Evolutionary conservation across 352 stramenopile species (phyloP).

Genomic region (Phytopythium ostracodes): DNA sequence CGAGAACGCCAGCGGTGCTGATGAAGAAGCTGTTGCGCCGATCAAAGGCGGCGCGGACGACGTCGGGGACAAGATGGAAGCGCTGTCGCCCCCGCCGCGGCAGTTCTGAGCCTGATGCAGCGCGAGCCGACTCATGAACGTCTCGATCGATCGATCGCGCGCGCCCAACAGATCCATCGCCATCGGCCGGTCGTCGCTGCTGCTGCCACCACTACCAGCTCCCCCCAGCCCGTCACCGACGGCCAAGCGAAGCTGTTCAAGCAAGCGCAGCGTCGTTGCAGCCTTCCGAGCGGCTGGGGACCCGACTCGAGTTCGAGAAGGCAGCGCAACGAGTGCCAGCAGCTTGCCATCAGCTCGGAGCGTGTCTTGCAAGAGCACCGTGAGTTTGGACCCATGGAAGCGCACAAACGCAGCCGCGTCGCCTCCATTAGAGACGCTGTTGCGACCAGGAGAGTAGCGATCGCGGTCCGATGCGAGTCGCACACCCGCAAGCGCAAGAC

Average conservation of each 20-base stretch:
- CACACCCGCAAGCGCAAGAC: conserved; percentile 51
- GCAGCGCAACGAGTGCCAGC: conserved; percentile 35
- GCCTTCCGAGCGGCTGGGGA: conserved; percentile 11
- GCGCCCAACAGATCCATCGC: conserved; percentile 6
- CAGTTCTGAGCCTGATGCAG: conserved; percentile 22
- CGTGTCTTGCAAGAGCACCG: conserved; percentile 70
- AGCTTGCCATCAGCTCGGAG: conserved; percentile 61
- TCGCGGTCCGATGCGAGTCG: conserved; percentile 29
- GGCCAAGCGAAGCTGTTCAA: conserved; percentile 41
- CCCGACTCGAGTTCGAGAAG: conserved; percentile 8
- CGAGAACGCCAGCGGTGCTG: conserved; percentile 29
- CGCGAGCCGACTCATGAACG: conserved; percentile 59
- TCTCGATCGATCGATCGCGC: conserved; percentile 52
- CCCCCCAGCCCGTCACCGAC: conserved; percentile 13
- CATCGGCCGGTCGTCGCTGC: conserved; percentile 8
- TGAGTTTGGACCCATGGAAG: conserved; percentile 80
- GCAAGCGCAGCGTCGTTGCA: conserved; percentile 27
- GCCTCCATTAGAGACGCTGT: not conserved
- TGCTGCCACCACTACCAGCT: conserved; percentile 19
- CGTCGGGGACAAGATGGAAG: not conserved
- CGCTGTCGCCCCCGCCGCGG: not conserved
- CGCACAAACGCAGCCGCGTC: conserved; percentile 43
- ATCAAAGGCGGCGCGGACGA: not conserved
- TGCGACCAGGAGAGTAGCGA: conserved; percentile 1
- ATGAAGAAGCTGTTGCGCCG: not conserved